A percentile compares a stretch with the other conserved stretches of the same genome.
These are phyloP conservation scores for Panicum virgatum DNA, from an alignment of 202 grass and related monocot genomes.

Conservation along the genomic window DNA sequence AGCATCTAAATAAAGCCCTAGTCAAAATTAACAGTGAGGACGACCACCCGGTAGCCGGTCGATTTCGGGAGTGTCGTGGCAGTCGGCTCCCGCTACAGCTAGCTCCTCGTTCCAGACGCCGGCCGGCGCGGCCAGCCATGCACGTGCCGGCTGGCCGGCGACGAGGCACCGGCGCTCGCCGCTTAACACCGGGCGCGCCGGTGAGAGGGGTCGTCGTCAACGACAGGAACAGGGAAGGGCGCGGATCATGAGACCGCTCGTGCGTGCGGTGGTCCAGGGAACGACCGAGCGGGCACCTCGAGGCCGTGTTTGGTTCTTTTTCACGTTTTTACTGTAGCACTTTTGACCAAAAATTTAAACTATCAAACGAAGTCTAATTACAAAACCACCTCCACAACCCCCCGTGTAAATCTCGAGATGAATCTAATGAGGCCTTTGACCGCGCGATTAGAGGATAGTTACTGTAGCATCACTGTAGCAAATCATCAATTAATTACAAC, in stretches of 20 bases:
- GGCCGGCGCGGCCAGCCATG: conserved; percentile 4
- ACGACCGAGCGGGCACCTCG: neutral
- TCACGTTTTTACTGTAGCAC: too few relatives aligned
- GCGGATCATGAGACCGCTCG: conserved; percentile 4
- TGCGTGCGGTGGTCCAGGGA: neutral
- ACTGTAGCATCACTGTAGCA: too few relatives aligned
- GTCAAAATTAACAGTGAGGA: conserved; percentile 5
- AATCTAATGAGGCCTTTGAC: too few relatives aligned
- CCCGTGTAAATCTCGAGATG: too few relatives aligned
- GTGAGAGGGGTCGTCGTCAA: neutral
- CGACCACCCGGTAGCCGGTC: neutral
- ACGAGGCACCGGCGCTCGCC: neutral
- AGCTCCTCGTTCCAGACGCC: neutral
- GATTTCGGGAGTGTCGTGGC: neutral
- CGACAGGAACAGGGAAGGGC: neutral
- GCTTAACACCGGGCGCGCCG: neutral
- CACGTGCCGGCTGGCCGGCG: neutral
- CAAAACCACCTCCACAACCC: too few relatives aligned
- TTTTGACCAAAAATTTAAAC: too few relatives aligned
- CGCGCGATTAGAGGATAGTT: too few relatives aligned
- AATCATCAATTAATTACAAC: too few relatives aligned
- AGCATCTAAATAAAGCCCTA: too few relatives aligned
- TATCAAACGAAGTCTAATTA: too few relatives aligned
- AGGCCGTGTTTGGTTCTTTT: too few relatives aligned
- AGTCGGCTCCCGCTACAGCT: too few relatives aligned